phyloP scores from a whole-genome alignment of 1,139 yeast genomes.

The Protomyces arabidopsidicola region DNA sequence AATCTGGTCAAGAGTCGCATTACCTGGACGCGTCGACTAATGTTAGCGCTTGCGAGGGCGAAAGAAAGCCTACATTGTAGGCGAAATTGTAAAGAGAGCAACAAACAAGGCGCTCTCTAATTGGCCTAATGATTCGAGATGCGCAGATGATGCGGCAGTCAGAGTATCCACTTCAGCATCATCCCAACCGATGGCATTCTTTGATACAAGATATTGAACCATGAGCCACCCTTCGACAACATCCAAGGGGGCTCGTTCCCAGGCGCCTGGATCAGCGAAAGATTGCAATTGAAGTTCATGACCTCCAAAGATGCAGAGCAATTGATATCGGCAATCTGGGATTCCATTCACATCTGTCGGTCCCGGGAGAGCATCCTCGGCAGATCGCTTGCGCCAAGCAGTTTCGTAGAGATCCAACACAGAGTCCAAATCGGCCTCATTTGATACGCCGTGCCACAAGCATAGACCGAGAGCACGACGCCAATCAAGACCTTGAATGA shows the following conservation, averaged over 20 bases:
- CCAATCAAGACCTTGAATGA: background rate
- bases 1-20: background rate
- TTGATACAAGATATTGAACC: background rate
- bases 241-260: background rate
- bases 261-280: background rate
- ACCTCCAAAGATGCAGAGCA: background rate
- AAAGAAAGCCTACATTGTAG: background rate
- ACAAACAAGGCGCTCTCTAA: background rate
- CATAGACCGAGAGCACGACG: background rate
- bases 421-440: background rate
- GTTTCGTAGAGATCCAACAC: background rate
- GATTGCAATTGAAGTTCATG: background rate
- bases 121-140: background rate
- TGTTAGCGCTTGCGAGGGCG: background rate
- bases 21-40: background rate
- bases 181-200: too few species aligned
- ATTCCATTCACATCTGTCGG: too few species aligned
- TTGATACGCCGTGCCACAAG: background rate
- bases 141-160: background rate
- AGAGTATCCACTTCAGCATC: background rate
- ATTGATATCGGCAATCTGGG: background rate
- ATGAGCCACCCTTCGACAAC: background rate
- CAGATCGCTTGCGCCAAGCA: too few species aligned
- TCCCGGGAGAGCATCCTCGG: too few species aligned
- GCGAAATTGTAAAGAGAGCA: background rate